These are phyloP conservation scores for Fusarium cyanostomum DNA, from an alignment of 2,329 filamentous ascomycete genomes.

Conservation along the genomic window DNA sequence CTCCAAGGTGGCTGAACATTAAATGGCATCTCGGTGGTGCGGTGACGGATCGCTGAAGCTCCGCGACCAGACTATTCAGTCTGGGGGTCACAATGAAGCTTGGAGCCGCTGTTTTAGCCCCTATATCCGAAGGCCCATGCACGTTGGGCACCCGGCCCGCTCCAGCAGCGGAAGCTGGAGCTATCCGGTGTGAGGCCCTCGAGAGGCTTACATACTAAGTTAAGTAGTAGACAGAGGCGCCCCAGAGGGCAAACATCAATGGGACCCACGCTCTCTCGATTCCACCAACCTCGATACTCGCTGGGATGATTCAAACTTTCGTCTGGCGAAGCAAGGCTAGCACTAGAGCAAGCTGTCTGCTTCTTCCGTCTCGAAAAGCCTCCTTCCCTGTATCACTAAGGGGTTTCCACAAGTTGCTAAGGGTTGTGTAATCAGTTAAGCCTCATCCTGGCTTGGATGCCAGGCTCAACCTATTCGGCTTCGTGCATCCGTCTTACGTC, in stretches of 20 bases:
- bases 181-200: too few species aligned
- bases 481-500: constrained; percentile 13
- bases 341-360: not conserved
- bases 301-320: constrained; percentile 1
- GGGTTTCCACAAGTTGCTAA: not conserved
- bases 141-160: not conserved
- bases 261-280: constrained; percentile 27
- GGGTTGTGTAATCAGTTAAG: not conserved
- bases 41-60: constrained; percentile 10
- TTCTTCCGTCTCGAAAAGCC: not conserved
- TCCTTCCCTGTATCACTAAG: not conserved
- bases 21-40: constrained; percentile 16
- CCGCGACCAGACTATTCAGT: constrained; percentile 2
- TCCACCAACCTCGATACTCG: constrained; percentile 10
- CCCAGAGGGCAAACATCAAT: constrained; percentile 25
- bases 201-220: too few species aligned
- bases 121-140: constrained; percentile 17
- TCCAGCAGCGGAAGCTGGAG: not conserved
- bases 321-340: constrained; percentile 3
- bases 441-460: not conserved
- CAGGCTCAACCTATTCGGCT: constrained; percentile 3
- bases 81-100: constrained; percentile 7
- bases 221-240: too few species aligned
- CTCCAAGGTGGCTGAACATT: constrained; percentile 10
- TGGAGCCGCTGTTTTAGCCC: constrained; percentile 10